A percentile compares a stretch with the other conserved stretches of the same genome.
These are phyloP conservation scores for Aspergillus homomorphus DNA, from an alignment of 495 filamentous ascomycete species.

Conservation along the genomic window DNA sequence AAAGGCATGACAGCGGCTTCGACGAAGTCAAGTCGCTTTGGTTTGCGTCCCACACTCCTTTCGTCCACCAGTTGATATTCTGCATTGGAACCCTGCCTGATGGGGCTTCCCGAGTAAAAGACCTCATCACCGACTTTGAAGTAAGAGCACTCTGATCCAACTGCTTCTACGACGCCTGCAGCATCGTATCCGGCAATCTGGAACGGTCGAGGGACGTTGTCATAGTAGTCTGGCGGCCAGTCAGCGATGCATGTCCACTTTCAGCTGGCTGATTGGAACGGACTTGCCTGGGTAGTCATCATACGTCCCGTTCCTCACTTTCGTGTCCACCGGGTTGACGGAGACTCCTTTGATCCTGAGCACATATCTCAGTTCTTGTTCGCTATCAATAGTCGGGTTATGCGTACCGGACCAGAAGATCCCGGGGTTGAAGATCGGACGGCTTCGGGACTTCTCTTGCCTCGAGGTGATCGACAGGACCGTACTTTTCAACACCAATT, in stretches of 20 bases:
- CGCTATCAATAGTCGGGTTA: no score
- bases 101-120: conserved; percentile 29
- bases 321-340: conserved; percentile 34
- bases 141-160: conserved; percentile 19
- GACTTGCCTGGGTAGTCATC: conserved; percentile 28
- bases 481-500: conserved; percentile 28
- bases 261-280: background rate
- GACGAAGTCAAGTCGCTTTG: conserved; percentile 22
- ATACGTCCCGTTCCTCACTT: conserved; percentile 31
- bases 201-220: conserved; percentile 17
- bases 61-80: conserved; percentile 3
- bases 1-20: conserved; percentile 33
- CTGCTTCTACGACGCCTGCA: conserved; percentile 26
- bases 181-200: conserved; percentile 35
- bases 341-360: conserved; percentile 9
- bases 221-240: conserved; percentile 26
- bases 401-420: conserved; percentile 26
- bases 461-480: conserved; percentile 24
- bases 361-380: background rate
- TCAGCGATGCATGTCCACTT: background rate
- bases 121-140: conserved; percentile 32
- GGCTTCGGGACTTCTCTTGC: conserved; percentile 23
- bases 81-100: conserved; percentile 20
- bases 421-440: conserved; percentile 19
- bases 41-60: conserved; percentile 17